Base-by-base conservation (phyloP, 345 rosid species). In the Acer campestre region DNA sequence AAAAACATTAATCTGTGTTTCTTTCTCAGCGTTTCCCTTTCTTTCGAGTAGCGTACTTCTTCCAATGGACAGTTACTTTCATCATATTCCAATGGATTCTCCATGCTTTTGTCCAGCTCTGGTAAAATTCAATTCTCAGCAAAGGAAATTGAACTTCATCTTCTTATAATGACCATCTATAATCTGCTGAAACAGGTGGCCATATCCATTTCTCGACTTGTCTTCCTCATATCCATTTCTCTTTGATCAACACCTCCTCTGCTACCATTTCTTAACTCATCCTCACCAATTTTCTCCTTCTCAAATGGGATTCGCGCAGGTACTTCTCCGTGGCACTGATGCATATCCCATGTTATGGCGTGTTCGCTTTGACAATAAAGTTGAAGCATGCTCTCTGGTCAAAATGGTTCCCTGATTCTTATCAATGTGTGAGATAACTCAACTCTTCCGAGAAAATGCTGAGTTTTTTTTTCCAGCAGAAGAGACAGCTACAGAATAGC, bases 131-230 rank as follows among this genome's bases (percentile, higher is more conserved):
- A 44, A 27, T 53, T 17, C 4, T 63, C 49, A 68, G 56, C 9
- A 2, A 27, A 13, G 9, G 13, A 75, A 65, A n/a, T 29, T 40
- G 58, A 25, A 29, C 67, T 71, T 29, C 17, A 62, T 49, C 18
- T 22, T 25, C 14, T 29, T 0, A 12, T 38, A 61, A 72, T 65
- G 48, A 17, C 18, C 35, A 55, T 38, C 75, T 59, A 20, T 27
- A 13, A 23, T 35, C 38, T 76, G 25, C 10, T 66, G 67, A 77
- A 77, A 85, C 88, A 94, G 99, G 99, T 97, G 98, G 98, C 98
- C 98, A 25, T 97, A 94, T 77, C 98, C 98, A 63, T 97, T 97
- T 77, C 90, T 97, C 25, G 99, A 97, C 85, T 70, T 97, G 80
- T 91, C 97, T 76, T 94, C 99, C 65, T 80, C 86, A 56, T 89